Base-by-base conservation (phyloP, 2,329 filamentous ascomycete genomes). In the Phyllosticta ampelicida region DNA sequence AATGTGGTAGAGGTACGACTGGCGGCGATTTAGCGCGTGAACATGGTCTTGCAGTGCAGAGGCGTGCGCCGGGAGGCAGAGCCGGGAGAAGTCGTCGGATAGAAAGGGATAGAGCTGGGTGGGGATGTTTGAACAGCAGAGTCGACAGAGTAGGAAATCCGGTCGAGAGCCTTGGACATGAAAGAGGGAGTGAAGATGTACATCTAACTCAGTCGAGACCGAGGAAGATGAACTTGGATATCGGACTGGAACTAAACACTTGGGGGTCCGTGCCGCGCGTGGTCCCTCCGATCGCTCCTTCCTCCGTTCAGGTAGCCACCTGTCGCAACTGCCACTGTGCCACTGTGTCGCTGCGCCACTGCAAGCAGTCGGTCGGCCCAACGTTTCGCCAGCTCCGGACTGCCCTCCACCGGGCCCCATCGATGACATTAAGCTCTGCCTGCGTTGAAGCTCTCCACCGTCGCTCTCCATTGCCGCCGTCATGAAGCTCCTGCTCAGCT, bases 401-500 rank as follows among this genome's bases (percentile, higher is more conserved):
- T n/a, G n/a, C 13, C 20, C 55, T 23, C 18, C 36, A 44, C 36
- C 36, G 36, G n/a, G n/a, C n/a, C n/a, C 36, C 11, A 44, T 44
- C 36, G 36, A 44, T 44, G 36, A 44, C 36, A 13, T 44, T 16
- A 44, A 44, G 36, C 48, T 56, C 54, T 26, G 51, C 48, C 54
- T 48, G 21, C n/a, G n/a, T n/a, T n/a, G 29, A 30, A 54, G 51
- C 55, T 28, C 3, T 44, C 20, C 55, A 26, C 28, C 48, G 51
- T 30, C 49, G 50, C 9, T 44, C 48, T 48, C 50, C 55, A 58
- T 58, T 50, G 49, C 29, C 50, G 60, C 67, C 69, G 73, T 67
- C 61, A 78, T 77, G 75, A 77, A 74, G 72, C 68, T 74, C 55
- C 72, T 71, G 59, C 66, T 70, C 61, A 66, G 70, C 63, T 62